Base-by-base conservation (phyloP, 176 grass and related monocot species). In the Thalia dealbata region DNA sequence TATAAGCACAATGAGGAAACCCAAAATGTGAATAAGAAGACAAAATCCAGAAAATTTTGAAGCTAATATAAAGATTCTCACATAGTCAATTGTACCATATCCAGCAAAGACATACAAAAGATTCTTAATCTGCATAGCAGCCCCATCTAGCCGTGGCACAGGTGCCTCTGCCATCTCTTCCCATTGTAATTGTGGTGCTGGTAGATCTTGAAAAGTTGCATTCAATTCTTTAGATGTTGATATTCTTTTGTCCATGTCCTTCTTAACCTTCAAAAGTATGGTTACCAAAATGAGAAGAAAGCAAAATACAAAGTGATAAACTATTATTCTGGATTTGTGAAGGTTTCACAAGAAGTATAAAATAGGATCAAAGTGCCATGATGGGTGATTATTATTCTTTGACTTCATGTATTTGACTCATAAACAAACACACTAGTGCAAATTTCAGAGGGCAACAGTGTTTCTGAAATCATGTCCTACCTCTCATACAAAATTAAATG, bases 61-160 rank as follows among this genome's bases (percentile, higher is more conserved):
- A 42, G 65, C 65, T 44, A 38, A 45, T 68, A 83, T 25, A 75
- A 44, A 29, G 30, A 52, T 84, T 50, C 90, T 99, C 84, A 99
- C 95, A 84, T 92, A 69, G 64, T 99, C 81, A 61, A 99, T 99
- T 71, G 85, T 91, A 67, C 90, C 87, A 84, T 99, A 99, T 82
- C 95, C 95, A 83, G 95, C 95, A 99, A 93, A 99, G 27, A 99
- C 90, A 83, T 84, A 93, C 66, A 99, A 84, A 24, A 91, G 90
- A 84, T 87, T 75, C 80, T 88, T 99, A 81, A 91, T 93, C 70
- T 91, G 95, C 64, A 99, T 91, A 81, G 95, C 95, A 77, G 95
- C 95, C 0, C 95, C 90, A 27, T 99, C 95, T 76, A 93, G 78
- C 61, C 95, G 95, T 67, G 64, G 72, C 1, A 99, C 90, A 28